These are phyloP conservation scores for Carpinus viminea DNA, from an alignment of 306 rosid species.

Conservation along the genomic window DNA sequence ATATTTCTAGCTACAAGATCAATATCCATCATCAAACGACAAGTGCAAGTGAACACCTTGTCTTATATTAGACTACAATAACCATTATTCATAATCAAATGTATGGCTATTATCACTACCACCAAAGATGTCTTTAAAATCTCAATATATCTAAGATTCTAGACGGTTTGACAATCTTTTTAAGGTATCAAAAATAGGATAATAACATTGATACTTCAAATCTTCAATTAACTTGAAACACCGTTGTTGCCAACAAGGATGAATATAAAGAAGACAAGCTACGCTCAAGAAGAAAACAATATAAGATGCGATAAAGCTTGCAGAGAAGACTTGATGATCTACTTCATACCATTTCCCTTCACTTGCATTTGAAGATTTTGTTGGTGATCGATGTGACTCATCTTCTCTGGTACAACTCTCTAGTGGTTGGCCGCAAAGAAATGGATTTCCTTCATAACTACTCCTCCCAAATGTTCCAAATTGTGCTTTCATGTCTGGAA, in stretches of 20 bases:
- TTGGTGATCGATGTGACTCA: not conserved
- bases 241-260: too few species aligned
- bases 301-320: not conserved
- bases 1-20: too few species aligned
- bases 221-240: slow-evolving; percentile 6
- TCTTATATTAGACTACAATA: too few species aligned
- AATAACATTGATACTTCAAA: not conserved
- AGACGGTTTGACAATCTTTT: not conserved
- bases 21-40: too few species aligned
- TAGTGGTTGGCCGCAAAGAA: slow-evolving; percentile 1
- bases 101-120: not conserved
- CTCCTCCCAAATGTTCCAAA: not conserved
- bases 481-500: not conserved
- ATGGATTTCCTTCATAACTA: slow-evolving; percentile 14
- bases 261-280: too few species aligned
- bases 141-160: not conserved
- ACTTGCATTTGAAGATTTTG: not conserved
- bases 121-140: not conserved
- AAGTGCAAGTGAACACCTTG: too few species aligned
- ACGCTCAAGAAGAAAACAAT: not conserved
- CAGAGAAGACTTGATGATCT: not conserved
- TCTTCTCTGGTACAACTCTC: not conserved
- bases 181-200: not conserved
- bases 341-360: not conserved
- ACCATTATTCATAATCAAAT: too few species aligned